Evolutionary conservation across 106 monocot genomes (phyloP).

Genomic region (Dioscorea dumetorum): DNA sequence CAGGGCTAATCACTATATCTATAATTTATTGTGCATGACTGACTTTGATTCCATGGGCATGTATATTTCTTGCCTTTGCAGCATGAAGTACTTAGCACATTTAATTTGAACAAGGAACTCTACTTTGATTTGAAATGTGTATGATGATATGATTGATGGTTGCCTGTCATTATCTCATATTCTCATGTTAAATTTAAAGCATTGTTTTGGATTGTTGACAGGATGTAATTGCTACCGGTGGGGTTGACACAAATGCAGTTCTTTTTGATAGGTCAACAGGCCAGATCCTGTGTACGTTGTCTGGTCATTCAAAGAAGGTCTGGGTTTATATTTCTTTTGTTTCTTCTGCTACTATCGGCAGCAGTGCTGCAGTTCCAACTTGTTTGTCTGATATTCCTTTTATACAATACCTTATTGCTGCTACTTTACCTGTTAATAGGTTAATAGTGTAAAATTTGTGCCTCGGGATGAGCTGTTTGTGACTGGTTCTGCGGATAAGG

Average conservation of each 20-base stretch:
- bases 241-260: constrained; percentile 86
- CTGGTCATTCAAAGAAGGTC: constrained; percentile 98
- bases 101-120: too few relatives aligned
- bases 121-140: too few relatives aligned
- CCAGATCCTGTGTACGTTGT: constrained; percentile 77
- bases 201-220: constrained; percentile 21
- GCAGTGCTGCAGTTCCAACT: neutral
- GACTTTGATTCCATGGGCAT: too few relatives aligned
- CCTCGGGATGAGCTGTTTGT: constrained; percentile 75
- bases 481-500: constrained; percentile 92
- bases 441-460: constrained; percentile 93
- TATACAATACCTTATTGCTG: constrained; percentile 6
- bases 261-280: constrained; percentile 79
- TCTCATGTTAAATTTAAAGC: neutral
- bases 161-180: too few relatives aligned
- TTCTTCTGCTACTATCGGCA: neutral
- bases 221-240: constrained; percentile 93
- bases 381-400: constrained; percentile 1
- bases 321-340: constrained; percentile 7
- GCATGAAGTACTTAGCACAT: too few relatives aligned
- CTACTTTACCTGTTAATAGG: constrained; percentile 24
- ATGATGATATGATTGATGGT: too few relatives aligned
- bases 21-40: too few relatives aligned
- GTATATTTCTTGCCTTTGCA: too few relatives aligned
- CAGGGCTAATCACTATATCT: too few relatives aligned